Conservation (phyloP, 192 early-diverging fungal species). For the Backusella mclennaniae region DNA sequence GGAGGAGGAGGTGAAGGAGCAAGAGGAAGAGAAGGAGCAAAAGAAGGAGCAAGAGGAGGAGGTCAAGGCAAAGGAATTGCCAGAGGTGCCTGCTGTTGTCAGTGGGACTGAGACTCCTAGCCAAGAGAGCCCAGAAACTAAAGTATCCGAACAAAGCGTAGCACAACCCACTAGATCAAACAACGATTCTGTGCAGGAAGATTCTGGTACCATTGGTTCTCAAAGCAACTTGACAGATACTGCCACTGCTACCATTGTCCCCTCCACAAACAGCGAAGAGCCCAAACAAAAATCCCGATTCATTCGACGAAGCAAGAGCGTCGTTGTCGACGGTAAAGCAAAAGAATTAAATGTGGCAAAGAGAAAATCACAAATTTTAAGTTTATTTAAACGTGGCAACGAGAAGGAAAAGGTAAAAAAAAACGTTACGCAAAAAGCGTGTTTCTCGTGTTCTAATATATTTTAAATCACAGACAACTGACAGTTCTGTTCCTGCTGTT, state of each 20-base stretch:
- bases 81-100: not conserved
- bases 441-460: not conserved
- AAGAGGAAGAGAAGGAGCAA: not conserved
- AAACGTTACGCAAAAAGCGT: not conserved
- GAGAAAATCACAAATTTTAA: constrained; percentile 20
- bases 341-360: constrained; percentile 6
- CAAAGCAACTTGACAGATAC: constrained; percentile 3
- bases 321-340: not conserved
- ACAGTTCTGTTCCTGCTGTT: not conserved
- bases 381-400: constrained; percentile 17
- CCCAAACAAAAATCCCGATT: not conserved
- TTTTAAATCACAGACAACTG: not conserved
- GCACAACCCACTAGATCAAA: not conserved
- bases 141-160: not conserved
- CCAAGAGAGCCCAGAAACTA: not conserved
- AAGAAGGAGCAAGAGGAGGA: not conserved
- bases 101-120: not conserved
- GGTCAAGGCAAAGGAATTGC: not conserved
- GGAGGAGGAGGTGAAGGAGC: not conserved
- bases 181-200: not conserved
- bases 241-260: constrained; percentile 2
- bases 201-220: not conserved
- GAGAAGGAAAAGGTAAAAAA: constrained; percentile 14
- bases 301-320: not conserved
- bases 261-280: not conserved